phyloP scores from a whole-genome alignment of 106 monocot species.

The Amphibolis antarctica region DNA sequence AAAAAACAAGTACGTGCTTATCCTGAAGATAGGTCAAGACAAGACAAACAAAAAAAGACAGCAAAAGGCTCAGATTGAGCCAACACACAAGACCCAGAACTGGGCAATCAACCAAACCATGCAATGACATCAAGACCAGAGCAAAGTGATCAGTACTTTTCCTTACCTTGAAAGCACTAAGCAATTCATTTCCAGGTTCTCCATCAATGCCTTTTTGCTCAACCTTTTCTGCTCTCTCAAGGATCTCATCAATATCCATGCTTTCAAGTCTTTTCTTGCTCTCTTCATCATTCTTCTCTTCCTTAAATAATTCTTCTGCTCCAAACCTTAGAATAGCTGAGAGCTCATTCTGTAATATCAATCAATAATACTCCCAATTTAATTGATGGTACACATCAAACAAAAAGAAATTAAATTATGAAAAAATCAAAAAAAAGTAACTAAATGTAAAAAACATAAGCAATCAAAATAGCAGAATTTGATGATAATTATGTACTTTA shows the following conservation, averaged over 20 bases:
- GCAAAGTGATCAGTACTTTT: background rate
- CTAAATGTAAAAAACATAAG: background rate
- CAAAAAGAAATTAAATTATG: background rate
- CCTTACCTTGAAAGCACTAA: slow-evolving; percentile 94
- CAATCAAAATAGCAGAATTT: too few species aligned
- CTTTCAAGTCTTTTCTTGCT: slow-evolving; percentile 78
- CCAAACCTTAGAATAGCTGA: slow-evolving; percentile 98
- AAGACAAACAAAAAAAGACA: too few species aligned
- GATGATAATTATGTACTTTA: too few species aligned
- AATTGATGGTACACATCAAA: slow-evolving; percentile 1
- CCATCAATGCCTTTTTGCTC: slow-evolving; percentile 69
- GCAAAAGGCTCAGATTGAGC: too few species aligned
- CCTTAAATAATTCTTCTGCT: slow-evolving; percentile 96
- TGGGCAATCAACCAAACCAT: background rate
- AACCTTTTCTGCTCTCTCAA: slow-evolving; percentile 99
- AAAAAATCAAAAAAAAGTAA: background rate
- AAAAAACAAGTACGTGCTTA: too few species aligned
- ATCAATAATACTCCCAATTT: background rate
- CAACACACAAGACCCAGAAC: too few species aligned
- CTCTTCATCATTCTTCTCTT: slow-evolving; percentile 96
- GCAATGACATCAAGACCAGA: background rate
- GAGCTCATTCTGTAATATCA: slow-evolving; percentile 74
- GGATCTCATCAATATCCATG: slow-evolving; percentile 99
- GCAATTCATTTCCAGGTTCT: slow-evolving; percentile 76
- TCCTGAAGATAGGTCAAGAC: too few species aligned